These are phyloP conservation scores for Emydomyces testavorans DNA, from an alignment of 2,329 filamentous ascomycete genomes.

Conservation along the genomic window DNA sequence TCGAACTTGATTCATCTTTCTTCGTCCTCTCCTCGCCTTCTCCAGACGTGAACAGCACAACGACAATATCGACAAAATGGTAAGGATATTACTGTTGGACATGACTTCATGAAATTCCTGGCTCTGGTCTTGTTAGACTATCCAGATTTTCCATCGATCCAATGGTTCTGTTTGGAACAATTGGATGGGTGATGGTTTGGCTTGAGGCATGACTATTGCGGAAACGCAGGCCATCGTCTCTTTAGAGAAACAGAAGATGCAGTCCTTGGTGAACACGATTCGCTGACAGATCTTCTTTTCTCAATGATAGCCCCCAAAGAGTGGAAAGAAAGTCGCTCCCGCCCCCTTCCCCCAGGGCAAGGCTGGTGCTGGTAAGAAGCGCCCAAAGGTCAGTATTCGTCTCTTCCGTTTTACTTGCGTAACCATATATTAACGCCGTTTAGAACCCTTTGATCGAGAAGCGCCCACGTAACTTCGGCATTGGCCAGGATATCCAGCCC, in stretches of 20 bases:
- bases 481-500: slow-evolving; percentile 98
- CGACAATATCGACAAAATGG: slow-evolving; percentile 48
- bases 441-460: slow-evolving; percentile 99
- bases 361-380: slow-evolving; percentile 80
- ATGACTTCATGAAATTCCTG: slow-evolving; percentile 17
- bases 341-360: slow-evolving; percentile 93
- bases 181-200: slow-evolving; percentile 37
- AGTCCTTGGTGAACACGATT: slow-evolving; percentile 60
- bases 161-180: slow-evolving; percentile 15
- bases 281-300: slow-evolving; percentile 98
- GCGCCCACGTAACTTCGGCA: slow-evolving; percentile 92
- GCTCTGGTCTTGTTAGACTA: slow-evolving; percentile 8
- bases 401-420: slow-evolving; percentile 9
- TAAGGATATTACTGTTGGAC: slow-evolving; percentile 45
- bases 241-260: slow-evolving; percentile 86
- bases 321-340: slow-evolving; percentile 93
- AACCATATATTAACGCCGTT: slow-evolving; percentile 15
- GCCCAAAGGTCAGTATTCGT: slow-evolving; percentile 59
- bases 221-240: slow-evolving; percentile 52
- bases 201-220: slow-evolving; percentile 43
- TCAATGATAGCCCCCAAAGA: slow-evolving; percentile 99
- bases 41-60: slow-evolving; percentile 38
- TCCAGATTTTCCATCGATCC: slow-evolving; percentile 30
- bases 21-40: slow-evolving; percentile 22
- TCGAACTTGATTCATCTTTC: not conserved